These are phyloP conservation scores for Thelonectria discophora DNA, from an alignment of 2,329 filamentous ascomycete genomes.

Conservation along the genomic window DNA sequence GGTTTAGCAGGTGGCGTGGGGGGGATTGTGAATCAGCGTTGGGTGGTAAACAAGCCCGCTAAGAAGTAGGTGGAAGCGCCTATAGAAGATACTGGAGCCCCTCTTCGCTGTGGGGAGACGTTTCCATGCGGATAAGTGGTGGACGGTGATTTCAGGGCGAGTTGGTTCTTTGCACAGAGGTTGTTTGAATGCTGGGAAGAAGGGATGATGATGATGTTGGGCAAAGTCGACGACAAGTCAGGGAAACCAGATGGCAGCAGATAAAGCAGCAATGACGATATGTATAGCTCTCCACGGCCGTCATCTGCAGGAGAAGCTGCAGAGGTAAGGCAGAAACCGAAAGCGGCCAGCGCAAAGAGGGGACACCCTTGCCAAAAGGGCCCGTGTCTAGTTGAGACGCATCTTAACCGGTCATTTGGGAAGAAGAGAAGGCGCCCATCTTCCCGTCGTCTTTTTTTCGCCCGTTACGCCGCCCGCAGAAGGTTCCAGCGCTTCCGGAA, in stretches of 20 bases:
- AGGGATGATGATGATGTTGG: too few relatives aligned
- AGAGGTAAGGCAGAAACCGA: background rate
- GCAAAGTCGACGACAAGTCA: too few relatives aligned
- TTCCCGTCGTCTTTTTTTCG: background rate
- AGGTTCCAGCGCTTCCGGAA: constrained; percentile 5
- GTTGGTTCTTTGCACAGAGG: constrained; percentile 4
- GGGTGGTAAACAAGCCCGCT: constrained; percentile 19
- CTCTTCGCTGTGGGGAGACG: constrained; percentile 5
- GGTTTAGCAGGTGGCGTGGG: constrained; percentile 11
- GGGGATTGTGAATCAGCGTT: constrained; percentile 23
- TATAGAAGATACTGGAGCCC: background rate
- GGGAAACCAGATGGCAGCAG: background rate
- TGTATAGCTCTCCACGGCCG: too few relatives aligned
- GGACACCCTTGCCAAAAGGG: background rate
- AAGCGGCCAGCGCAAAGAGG: background rate
- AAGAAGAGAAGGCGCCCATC: background rate
- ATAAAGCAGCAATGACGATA: background rate
- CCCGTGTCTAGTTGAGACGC: background rate
- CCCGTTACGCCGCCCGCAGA: background rate
- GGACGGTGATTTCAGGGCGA: background rate
- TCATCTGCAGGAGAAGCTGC: background rate
- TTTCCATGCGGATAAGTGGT: background rate
- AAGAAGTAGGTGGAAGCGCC: constrained; percentile 8
- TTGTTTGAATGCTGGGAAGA: too few relatives aligned
- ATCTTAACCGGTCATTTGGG: background rate